Percentiles rank a stretch among this genome's conserved stretches.
Evolutionary conservation across 306 rosid genomes (phyloP).

Genomic region (Rosa lucieae): DNA sequence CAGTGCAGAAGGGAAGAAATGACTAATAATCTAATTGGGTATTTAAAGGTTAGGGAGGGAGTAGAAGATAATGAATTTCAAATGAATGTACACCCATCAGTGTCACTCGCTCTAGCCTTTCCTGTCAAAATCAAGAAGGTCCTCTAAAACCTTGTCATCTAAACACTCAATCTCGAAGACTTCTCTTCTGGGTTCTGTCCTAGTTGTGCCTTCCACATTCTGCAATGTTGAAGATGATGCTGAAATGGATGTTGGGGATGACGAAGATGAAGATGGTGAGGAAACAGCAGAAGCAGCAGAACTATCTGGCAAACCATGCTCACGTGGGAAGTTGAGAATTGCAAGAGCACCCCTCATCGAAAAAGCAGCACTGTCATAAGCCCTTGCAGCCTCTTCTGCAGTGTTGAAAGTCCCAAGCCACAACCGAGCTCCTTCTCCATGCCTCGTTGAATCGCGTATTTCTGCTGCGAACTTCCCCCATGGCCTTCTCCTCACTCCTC

Average conservation of each 20-base stretch:
- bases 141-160: constrained; percentile 66
- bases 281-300: constrained; percentile 14
- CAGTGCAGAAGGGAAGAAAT: not conserved
- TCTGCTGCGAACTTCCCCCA: constrained; percentile 48
- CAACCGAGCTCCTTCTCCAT: constrained; percentile 50
- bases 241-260: not conserved
- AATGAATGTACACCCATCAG: not conserved
- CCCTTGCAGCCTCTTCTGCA: constrained; percentile 65
- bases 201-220: not conserved
- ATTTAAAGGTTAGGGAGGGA: not conserved
- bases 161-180: constrained; percentile 61
- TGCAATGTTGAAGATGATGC: constrained; percentile 16
- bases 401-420: constrained; percentile 77
- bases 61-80: not conserved
- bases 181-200: constrained; percentile 22
- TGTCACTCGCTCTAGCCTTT: constrained; percentile 11
- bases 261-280: not conserved
- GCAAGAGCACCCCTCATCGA: constrained; percentile 64
- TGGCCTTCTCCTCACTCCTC: constrained; percentile 42
- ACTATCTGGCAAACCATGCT: constrained; percentile 28
- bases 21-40: not conserved
- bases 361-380: constrained; percentile 68
- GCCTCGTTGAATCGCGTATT: constrained; percentile 36
- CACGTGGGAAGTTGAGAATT: constrained; percentile 67
- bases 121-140: constrained; percentile 52